Evolutionary conservation across 1,139 yeast species (phyloP), one percentile per base, ranked within the genome.

Genomic region (Ashbya aceris): DNA sequence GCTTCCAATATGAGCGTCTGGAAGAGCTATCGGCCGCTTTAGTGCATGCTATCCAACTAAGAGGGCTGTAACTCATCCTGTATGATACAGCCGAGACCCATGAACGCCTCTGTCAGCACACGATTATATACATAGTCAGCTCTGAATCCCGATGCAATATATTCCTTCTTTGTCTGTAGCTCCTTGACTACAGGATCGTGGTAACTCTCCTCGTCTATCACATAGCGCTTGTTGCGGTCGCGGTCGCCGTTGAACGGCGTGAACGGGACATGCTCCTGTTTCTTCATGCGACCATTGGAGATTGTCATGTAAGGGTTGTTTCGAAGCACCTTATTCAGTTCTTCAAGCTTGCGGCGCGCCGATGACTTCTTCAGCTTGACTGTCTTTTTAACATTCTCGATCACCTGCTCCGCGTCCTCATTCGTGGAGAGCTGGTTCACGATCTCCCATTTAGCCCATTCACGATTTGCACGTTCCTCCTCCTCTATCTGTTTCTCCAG

Each of bases 161-260:
- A 86, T 49, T 81, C 86, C 44, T 76, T 74, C 57, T 82, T 81
- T 39, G 69, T 71, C 30, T 76, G 74, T 46, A 85, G 67, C 44
- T 76, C 72, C 49, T 74, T 75, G 47, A 79, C 68, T 44, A 73
- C 73, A 30, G 85, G 83, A 55, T 83, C 87, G 44, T 69, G 72
- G 53, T 78, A 79, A 13, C 54, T 47, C 3, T 50, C 46, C 11
- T 69, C 70, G 40, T 69, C 68, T 49, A 73, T 64, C 20, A 63
- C 56, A 53, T 68, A 74, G 20, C 67, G 61, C 40, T 69, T 69
- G 33, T 68, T 62, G 13, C 68, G 51, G 46, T 83, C 81, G 41
- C 94, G 72, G 64, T 91, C 97, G 40, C 97, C 97, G 55, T 79
- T 78, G 64, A 91, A 89, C 9, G 98, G 97, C 2, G 97, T 87